Conservation (phyloP, 164 flowering plant species). For the Dillenia suffruticosa region DNA sequence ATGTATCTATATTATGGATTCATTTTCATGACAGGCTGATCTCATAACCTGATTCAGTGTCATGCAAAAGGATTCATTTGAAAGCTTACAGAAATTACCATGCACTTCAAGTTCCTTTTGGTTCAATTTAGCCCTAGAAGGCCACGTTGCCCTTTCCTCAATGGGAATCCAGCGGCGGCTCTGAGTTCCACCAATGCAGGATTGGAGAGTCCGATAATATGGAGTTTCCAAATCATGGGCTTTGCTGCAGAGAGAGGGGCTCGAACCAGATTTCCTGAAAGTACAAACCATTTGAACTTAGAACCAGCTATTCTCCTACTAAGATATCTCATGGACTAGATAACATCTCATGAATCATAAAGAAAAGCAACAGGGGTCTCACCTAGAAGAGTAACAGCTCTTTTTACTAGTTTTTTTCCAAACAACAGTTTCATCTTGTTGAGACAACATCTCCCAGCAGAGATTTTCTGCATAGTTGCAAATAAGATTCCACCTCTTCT, state of each 20-base stretch:
- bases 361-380: constrained; percentile 13
- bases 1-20: too few relatives aligned
- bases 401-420: constrained; percentile 88
- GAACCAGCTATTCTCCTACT: constrained; percentile 1
- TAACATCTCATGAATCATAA: not conserved
- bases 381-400: constrained; percentile 74
- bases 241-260: constrained; percentile 67
- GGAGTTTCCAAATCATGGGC: constrained; percentile 81
- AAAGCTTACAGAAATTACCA: constrained; percentile 37
- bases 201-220: constrained; percentile 76
- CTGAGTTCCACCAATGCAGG: constrained; percentile 83
- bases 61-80: not conserved
- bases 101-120: constrained; percentile 57
- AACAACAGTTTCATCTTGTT: constrained; percentile 94
- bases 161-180: constrained; percentile 90
- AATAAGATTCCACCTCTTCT: constrained; percentile 65
- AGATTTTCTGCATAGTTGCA: constrained; percentile 53
- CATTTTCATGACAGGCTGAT: not conserved
- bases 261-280: constrained; percentile 65
- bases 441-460: constrained; percentile 89
- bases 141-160: constrained; percentile 68
- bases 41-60: not conserved
- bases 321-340: not conserved
- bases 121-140: constrained; percentile 60
- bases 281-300: constrained; percentile 14